A percentile compares a stretch with the other conserved stretches of the same genome.
Evolutionary conservation across 2,329 filamentous ascomycete species (phyloP).

Genomic region (Cordyceps farinosa): DNA sequence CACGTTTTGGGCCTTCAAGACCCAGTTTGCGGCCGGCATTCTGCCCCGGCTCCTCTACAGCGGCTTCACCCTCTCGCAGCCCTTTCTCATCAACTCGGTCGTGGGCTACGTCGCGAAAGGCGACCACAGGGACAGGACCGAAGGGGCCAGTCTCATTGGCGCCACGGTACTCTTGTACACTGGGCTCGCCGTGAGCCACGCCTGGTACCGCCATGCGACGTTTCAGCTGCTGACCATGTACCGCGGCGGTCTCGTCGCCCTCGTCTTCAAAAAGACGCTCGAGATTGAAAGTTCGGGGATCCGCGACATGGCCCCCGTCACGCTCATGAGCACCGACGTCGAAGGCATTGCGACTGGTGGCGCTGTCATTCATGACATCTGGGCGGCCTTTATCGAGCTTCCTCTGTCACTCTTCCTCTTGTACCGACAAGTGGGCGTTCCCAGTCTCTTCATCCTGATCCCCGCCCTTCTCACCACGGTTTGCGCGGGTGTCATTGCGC

Average conservation of each 20-base stretch:
- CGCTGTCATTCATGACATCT: conserved; percentile 33
- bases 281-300: conserved; percentile 28
- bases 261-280: conserved; percentile 49
- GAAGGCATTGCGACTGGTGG: conserved; percentile 31
- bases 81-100: conserved; percentile 40
- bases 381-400: conserved; percentile 37
- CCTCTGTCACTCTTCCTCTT: conserved; percentile 36
- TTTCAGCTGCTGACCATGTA: conserved; percentile 36
- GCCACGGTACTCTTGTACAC: conserved; percentile 39
- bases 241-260: conserved; percentile 35
- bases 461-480: conserved; percentile 25
- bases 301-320: conserved; percentile 36
- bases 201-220: conserved; percentile 33
- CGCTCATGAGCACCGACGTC: conserved; percentile 46
- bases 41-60: conserved; percentile 36
- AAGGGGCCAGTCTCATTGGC: conserved; percentile 37
- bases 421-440: conserved; percentile 32
- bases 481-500: conserved; percentile 23
- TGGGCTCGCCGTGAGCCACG: conserved; percentile 37
- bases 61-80: conserved; percentile 43
- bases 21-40: conserved; percentile 31
- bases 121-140: conserved; percentile 24
- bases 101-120: conserved; percentile 31
- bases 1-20: conserved; percentile 28
- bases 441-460: conserved; percentile 28